These are phyloP conservation scores for Cercospora beticola DNA, from an alignment of 2,329 filamentous ascomycete species.

Conservation along the genomic window DNA sequence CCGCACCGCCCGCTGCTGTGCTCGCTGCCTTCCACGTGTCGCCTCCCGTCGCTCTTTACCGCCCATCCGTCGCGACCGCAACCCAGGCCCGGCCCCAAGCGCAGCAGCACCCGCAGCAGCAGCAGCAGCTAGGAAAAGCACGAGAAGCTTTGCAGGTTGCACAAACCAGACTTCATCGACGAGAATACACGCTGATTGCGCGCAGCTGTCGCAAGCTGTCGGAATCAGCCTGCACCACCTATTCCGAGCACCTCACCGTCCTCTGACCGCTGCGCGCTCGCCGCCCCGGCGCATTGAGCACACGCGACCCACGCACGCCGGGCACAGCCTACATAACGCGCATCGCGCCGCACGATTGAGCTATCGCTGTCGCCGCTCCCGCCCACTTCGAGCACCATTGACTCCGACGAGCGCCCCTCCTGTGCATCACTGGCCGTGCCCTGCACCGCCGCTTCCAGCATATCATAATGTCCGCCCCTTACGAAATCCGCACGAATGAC, in stretches of 20 bases:
- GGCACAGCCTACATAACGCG: conserved; percentile 3
- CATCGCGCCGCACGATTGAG: conserved; percentile 2
- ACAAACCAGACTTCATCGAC: conserved; percentile 12
- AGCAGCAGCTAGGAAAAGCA: conserved; percentile 9
- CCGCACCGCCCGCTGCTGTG: conserved; percentile 3
- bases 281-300: conserved; percentile 13
- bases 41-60: conserved; percentile 16
- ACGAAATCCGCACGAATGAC: conserved; percentile 65
- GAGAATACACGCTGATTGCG: conserved; percentile 11
- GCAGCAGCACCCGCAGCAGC: background rate
- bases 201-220: conserved; percentile 13
- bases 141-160: conserved; percentile 7
- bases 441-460: conserved; percentile 3
- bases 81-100: background rate
- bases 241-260: conserved; percentile 5
- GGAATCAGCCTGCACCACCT: conserved; percentile 6
- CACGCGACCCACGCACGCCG: conserved; percentile 11
- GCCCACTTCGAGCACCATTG: background rate
- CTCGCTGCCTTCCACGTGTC: conserved; percentile 3
- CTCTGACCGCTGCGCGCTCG: conserved; percentile 7
- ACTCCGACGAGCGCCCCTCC: background rate
- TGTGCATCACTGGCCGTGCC: background rate
- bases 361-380: background rate
- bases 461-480: conserved; percentile 58
- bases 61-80: conserved; percentile 1